phyloP scores from a whole-genome alignment of 495 filamentous ascomycete genomes.

The Neurospora sp. region DNA sequence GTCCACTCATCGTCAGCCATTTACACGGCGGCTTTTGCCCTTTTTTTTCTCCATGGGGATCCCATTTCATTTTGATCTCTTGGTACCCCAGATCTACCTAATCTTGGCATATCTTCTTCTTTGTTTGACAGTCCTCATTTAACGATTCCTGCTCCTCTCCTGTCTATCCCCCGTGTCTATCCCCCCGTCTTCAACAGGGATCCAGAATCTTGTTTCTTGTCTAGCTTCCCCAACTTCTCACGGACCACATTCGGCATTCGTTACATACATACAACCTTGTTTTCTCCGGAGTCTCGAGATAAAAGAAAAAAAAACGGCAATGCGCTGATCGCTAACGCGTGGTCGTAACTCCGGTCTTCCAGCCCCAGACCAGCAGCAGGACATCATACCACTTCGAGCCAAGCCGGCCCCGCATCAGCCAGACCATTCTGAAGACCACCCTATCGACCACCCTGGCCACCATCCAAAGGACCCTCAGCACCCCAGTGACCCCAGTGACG shows the following conservation, averaged over 20 bases:
- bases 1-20: background rate
- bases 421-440: background rate
- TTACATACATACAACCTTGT: background rate
- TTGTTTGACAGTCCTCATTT: background rate
- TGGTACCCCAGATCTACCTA: background rate
- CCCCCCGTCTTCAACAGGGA: background rate
- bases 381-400: background rate
- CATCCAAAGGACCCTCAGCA: background rate
- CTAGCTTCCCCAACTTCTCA: background rate
- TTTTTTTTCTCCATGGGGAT: background rate
- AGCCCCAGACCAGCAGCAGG: background rate
- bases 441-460: background rate
- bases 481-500: background rate
- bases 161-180: background rate
- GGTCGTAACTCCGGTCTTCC: background rate
- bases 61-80: background rate
- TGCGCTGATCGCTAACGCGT: background rate
- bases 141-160: background rate
- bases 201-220: background rate
- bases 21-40: background rate
- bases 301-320: background rate
- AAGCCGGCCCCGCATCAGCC: background rate
- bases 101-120: background rate
- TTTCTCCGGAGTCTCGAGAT: background rate
- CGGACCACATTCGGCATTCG: background rate